Base-by-base conservation (phyloP, 495 filamentous ascomycete species). In the Venustampulla echinocandica region DNA sequence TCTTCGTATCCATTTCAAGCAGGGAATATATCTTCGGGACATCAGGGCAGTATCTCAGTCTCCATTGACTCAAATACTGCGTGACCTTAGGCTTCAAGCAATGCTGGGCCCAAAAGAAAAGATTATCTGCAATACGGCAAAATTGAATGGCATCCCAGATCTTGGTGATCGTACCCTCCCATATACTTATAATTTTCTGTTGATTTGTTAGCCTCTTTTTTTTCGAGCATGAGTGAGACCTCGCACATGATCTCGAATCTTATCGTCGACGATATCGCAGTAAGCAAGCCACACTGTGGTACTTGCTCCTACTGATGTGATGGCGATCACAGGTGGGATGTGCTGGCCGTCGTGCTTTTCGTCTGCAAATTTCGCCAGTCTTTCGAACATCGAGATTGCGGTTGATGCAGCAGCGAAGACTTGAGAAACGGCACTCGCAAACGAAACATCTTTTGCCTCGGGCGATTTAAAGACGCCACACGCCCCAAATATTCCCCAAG, bases 31-130 rank as follows among this genome's bases (percentile, higher is more conserved):
- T 5, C 19, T 24, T 47, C 1, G 14, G 30, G 19, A 42, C 27
- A 13, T 43, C 19, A 22, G 19, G 44, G 20, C 24, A 40, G 24
- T 42, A 47, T 9, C 38, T 23, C 6, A 10, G 25, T 21, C 28
- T 47, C 52, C 52, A 55, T 38, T 55, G 52, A 43, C 44, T 32
- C 9, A 55, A 36, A 34, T 42, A 55, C 10, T 42, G 35, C 22
- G 47, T 27, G 1, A 55, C 39, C 47, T 30, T 42, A 10, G 47
- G 48, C 23, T 38, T 30, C 19, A 55, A 19, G 13, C 24, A 27
- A 39, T 50, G 48, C 38, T 36, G 44, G 1, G 52, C 28, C 48
- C 48, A 55, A 23, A 42, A 42, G 14, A 51, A 37, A n/a, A 55
- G 30, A 28, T 55, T 55, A 19, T 52, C 48, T 15, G 52, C 15